A percentile compares a stretch with the other conserved stretches of the same genome.
These are phyloP conservation scores for Magnusiomyces fungicola DNA, from an alignment of 1,139 yeast species.

Conservation along the genomic window DNA sequence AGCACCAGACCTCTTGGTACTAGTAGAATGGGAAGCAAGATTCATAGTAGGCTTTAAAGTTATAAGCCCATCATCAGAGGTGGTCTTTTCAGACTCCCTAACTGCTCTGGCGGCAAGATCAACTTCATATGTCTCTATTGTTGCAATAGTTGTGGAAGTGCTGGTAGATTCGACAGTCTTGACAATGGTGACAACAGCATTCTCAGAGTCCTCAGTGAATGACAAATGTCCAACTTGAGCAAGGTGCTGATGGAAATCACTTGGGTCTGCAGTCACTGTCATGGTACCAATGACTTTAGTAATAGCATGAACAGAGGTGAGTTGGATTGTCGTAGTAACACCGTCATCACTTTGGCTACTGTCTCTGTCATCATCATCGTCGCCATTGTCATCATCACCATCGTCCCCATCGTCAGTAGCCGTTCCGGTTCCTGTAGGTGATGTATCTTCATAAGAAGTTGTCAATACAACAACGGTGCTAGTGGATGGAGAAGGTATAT, in stretches of 20 bases:
- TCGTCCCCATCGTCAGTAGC: background rate
- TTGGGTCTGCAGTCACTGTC: background rate
- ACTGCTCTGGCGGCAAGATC: too few relatives aligned
- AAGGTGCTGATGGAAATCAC: background rate
- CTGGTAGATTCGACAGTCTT: background rate
- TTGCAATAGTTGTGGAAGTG: background rate
- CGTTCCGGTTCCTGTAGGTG: background rate
- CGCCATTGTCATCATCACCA: background rate
- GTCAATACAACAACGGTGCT: background rate
- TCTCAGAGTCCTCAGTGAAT: background rate
- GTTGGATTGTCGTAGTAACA: background rate
- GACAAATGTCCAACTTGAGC: background rate
- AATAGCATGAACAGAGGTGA: background rate
- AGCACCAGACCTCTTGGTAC: too few relatives aligned
- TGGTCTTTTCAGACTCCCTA: too few relatives aligned
- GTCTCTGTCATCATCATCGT: background rate
- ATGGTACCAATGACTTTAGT: background rate
- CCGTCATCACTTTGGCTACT: background rate
- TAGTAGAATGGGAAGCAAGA: too few relatives aligned
- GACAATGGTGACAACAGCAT: background rate
- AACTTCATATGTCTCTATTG: too few relatives aligned
- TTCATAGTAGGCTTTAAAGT: too few relatives aligned
- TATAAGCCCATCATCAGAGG: too few relatives aligned
- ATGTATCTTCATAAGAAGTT: conserved; percentile 1
- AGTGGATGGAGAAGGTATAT: background rate